Percentiles rank a stretch among this genome's conserved stretches.
phyloP scores from a whole-genome alignment of 2,329 filamentous ascomycete genomes.

The Emergomyces africanus region DNA sequence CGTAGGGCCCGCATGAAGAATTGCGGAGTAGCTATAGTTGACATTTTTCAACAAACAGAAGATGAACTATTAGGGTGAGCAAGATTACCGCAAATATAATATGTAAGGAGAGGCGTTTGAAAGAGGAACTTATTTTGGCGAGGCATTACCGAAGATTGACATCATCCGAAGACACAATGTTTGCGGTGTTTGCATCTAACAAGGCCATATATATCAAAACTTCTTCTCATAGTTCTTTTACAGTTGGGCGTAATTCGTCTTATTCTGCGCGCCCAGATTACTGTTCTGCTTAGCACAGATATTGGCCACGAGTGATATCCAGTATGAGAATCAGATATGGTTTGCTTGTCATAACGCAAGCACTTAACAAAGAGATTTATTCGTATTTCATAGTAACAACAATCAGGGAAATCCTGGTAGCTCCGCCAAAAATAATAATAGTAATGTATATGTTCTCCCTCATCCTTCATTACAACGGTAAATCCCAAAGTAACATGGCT shows the following conservation, averaged over 20 bases:
- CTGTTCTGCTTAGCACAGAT: neutral
- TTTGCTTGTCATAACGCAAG: neutral
- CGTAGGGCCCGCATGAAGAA: slow-evolving; percentile 34
- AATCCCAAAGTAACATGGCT: neutral
- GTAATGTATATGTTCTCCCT: neutral
- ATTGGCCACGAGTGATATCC: neutral
- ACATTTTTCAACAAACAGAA: neutral
- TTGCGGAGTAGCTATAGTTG: slow-evolving; percentile 35
- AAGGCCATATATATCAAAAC: too few species aligned
- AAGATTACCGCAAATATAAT: neutral
- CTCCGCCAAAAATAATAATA: neutral
- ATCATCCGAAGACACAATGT: slow-evolving; percentile 23
- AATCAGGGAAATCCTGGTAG: neutral
- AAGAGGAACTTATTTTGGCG: neutral
- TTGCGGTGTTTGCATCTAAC: slow-evolving; percentile 26
- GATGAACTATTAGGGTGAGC: neutral
- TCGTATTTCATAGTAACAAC: neutral
- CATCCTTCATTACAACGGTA: slow-evolving; percentile 1
- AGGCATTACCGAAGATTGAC: slow-evolving; percentile 22
- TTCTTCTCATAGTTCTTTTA: neutral
- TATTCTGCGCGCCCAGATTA: neutral
- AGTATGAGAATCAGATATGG: neutral
- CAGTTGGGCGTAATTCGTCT: neutral
- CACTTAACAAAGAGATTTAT: neutral
- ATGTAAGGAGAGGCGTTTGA: neutral